Evolutionary conservation across 257 asterid species (phyloP), one percentile per base, ranked within the genome.

Genomic region (Gentiana macrophylla): DNA sequence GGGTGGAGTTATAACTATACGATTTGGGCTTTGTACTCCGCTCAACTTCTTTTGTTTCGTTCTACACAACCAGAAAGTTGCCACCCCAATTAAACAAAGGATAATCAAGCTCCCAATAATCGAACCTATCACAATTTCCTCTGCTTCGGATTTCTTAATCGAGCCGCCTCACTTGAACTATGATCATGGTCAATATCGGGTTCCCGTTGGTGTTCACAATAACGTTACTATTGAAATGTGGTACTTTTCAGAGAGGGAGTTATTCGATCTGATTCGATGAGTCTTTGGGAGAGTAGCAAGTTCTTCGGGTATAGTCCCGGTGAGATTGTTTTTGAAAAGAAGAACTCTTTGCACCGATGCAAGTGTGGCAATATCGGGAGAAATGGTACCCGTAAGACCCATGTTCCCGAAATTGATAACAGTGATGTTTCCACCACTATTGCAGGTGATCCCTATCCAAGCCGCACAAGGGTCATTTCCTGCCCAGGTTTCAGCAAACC

Each of bases 381-480:
- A 84, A 62, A 90, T 84, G 32, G 77, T 55, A 53, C 98, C 95
- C 0, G 64, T 61, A 37, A 86, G 89, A 8, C 96, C 95, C 85
- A 90, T 79, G 45, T 79, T 86, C 72, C 80, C 82, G 72, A 90
- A 86, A 76, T 90, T 90, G 56, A 90, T 76, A 66, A 82, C 68
- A 2, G 94, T 86, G 8, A 86, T 76, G 53, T 79, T 90, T 62
- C 86, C 91, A 69, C 59, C 72, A 15, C 24, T 15, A 46, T 74
- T 84, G 71, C 96, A 90, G 67, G 86, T 74, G 56, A 90, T 72
- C 68, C 96, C 96, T 36, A 75, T 75, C 98, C 98, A 90, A 71
- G 76, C 83, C 4, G 69, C 75, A 56, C 98, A 90, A 0, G 93
- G 95, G 55, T 90, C 79, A 71, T 90, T 90, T 49, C 81, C 85